A percentile compares a stretch with the other conserved stretches of the same genome.
Conservation (phyloP, 495 filamentous ascomycete genomes). For the Copromyces sp. region DNA sequence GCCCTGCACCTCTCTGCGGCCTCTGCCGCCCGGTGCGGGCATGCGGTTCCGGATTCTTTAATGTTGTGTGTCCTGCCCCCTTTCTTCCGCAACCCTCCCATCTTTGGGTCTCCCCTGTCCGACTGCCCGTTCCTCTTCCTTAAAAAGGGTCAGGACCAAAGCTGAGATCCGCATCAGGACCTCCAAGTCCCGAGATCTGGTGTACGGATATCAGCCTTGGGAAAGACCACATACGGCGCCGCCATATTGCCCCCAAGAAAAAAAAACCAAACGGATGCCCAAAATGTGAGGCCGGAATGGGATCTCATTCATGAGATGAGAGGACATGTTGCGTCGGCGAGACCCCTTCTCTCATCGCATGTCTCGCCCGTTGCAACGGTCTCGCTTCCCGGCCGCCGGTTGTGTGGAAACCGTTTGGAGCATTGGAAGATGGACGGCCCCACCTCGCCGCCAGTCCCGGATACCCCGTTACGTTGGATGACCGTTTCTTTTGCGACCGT, state of each 20-base stretch:
- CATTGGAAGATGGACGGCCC: not conserved
- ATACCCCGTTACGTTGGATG: not conserved
- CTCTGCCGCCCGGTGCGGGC: not conserved
- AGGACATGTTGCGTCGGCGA: not conserved
- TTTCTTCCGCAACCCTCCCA: not conserved
- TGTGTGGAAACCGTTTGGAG: not conserved
- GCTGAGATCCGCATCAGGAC: not conserved
- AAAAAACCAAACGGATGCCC: not conserved
- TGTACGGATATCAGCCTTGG: not conserved
- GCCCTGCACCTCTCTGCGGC: not conserved
- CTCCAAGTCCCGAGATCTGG: not conserved
- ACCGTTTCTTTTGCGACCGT: not conserved
- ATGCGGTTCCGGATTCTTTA: not conserved
- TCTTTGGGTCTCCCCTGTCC: not conserved
- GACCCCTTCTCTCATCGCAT: not conserved
- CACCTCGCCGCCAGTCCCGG: not conserved
- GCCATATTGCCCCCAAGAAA: not conserved
- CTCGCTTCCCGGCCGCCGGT: not conserved
- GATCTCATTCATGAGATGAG: not conserved
- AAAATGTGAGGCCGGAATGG: not conserved
- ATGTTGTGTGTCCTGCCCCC: not conserved
- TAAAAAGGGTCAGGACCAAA: not conserved
- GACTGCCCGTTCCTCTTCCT: not conserved
- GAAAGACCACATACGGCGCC: not conserved
- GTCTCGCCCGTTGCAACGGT: not conserved